These are phyloP conservation scores for Babesia caballi DNA, from an alignment of 169 alveolate species.

Conservation along the genomic window DNA sequence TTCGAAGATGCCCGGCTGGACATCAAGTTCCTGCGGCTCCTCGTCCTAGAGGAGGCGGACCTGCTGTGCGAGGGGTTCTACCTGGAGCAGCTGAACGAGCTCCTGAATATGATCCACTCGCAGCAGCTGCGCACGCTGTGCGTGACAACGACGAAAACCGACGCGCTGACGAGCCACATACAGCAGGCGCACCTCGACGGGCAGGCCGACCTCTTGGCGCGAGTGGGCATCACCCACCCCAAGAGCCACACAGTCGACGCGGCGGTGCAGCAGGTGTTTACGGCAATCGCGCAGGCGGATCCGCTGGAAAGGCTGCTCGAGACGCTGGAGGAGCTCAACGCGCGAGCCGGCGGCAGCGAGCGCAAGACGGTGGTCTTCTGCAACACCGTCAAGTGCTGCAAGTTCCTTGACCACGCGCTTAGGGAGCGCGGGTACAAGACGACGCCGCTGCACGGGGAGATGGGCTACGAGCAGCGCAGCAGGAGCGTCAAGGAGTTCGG, in stretches of 20 bases:
- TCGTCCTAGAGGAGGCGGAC: slow-evolving; percentile 56
- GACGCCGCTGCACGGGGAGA: slow-evolving; percentile 51
- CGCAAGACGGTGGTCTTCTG: slow-evolving; percentile 43
- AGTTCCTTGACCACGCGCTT: slow-evolving; percentile 46
- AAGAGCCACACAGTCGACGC: slow-evolving; percentile 9
- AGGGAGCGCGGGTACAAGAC: slow-evolving; percentile 47
- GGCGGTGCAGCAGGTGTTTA: slow-evolving; percentile 33
- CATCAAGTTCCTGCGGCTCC: slow-evolving; percentile 17
- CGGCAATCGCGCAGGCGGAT: slow-evolving; percentile 39
- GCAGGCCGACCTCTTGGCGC: slow-evolving; percentile 5
- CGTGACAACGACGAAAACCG: slow-evolving; percentile 41
- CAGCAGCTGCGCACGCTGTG: slow-evolving; percentile 11
- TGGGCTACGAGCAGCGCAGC: slow-evolving; percentile 57
- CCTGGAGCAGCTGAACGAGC: slow-evolving; percentile 44
- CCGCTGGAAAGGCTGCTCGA: slow-evolving; percentile 45
- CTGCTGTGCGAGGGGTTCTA: slow-evolving; percentile 52
- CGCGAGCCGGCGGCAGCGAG: neutral
- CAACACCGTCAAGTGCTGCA: slow-evolving; percentile 57
- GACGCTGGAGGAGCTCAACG: slow-evolving; percentile 30
- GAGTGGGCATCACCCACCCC: slow-evolving; percentile 9
- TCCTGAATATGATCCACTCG: slow-evolving; percentile 27
- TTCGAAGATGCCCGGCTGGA: slow-evolving; percentile 36
- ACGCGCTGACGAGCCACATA: slow-evolving; percentile 24
- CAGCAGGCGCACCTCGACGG: slow-evolving; percentile 26
- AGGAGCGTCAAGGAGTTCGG: slow-evolving; percentile 17